phyloP scores from a whole-genome alignment of 768 basidiomycete genomes.

The Paxillus ammoniavirescens region DNA sequence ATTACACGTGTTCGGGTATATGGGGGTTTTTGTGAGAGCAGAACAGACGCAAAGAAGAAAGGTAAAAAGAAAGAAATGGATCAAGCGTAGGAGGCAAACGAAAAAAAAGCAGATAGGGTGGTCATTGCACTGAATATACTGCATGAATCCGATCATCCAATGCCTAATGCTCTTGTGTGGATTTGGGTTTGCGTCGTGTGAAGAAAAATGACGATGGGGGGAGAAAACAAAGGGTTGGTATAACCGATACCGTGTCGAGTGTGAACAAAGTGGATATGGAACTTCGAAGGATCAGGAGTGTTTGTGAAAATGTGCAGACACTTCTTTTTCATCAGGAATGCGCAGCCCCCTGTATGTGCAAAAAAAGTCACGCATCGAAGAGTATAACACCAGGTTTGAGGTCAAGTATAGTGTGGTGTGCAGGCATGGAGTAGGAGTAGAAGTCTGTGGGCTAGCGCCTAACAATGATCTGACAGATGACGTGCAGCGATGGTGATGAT shows the following conservation, averaged over 20 bases:
- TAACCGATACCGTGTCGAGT: conserved; percentile 14
- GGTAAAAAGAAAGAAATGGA: not conserved
- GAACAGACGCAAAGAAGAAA: conserved; percentile 15
- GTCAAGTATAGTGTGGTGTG: conserved; percentile 19
- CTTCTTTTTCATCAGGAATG: conserved; percentile 26
- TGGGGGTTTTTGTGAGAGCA: conserved; percentile 32
- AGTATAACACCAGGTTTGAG: conserved; percentile 24
- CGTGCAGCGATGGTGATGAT: conserved; percentile 23
- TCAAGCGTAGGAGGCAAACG: not conserved
- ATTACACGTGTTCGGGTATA: conserved; percentile 33
- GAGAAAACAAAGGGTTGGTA: conserved; percentile 16
- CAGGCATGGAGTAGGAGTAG: conserved; percentile 21
- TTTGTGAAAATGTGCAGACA: conserved; percentile 12
- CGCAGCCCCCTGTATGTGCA: conserved; percentile 27
- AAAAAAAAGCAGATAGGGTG: not conserved
- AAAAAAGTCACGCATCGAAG: conserved; percentile 20
- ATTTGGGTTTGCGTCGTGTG: not conserved
- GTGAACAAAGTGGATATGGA: not conserved
- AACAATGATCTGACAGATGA: conserved; percentile 25
- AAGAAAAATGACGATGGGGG: not conserved
- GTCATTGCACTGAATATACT: conserved; percentile 8
- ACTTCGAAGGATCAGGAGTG: not conserved
- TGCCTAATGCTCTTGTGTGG: conserved; percentile 5
- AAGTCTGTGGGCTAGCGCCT: conserved; percentile 30
- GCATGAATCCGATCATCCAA: conserved; percentile 8